Evolutionary conservation across 139 green algal species (phyloP).

Genomic region (Yamagishiella unicocca): DNA sequence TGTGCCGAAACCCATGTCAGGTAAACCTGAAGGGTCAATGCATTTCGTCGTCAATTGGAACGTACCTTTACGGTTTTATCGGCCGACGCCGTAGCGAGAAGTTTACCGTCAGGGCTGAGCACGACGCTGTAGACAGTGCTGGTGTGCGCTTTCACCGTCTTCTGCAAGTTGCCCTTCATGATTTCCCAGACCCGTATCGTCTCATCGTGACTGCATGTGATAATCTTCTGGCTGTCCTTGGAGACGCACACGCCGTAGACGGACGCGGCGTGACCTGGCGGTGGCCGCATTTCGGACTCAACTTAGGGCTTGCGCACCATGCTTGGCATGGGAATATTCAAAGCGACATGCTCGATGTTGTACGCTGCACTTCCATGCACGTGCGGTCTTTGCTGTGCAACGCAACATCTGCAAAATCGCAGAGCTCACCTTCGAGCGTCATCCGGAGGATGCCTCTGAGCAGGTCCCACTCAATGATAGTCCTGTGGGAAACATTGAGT

Average conservation of each 20-base stretch:
- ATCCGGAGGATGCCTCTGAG: slow-evolving; percentile 56
- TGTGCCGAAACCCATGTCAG: too few species aligned
- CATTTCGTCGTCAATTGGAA: too few species aligned
- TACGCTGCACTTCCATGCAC: too few species aligned
- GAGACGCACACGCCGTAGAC: slow-evolving; percentile 58
- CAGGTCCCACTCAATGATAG: slow-evolving; percentile 60
- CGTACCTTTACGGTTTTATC: slow-evolving; percentile 55
- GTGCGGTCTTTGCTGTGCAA: neutral
- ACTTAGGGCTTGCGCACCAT: neutral
- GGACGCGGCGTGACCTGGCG: slow-evolving; percentile 50
- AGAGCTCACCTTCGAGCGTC: slow-evolving; percentile 53
- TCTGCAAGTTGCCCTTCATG: slow-evolving; percentile 57
- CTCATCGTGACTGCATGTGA: slow-evolving; percentile 55
- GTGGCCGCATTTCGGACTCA: neutral
- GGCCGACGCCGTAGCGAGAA: slow-evolving; percentile 54
- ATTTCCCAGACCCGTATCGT: slow-evolving; percentile 58
- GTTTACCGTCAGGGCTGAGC: slow-evolving; percentile 51
- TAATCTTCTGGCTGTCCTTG: slow-evolving; percentile 58
- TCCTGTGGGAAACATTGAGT: slow-evolving; percentile 23
- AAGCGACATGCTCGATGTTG: too few species aligned
- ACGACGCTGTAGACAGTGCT: slow-evolving; percentile 60
- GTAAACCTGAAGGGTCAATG: too few species aligned
- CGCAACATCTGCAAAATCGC: neutral
- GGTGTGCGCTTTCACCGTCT: slow-evolving; percentile 55
- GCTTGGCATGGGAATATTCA: neutral